Evolutionary conservation across 345 rosid genomes (phyloP).

Genomic region (Salix udensis): DNA sequence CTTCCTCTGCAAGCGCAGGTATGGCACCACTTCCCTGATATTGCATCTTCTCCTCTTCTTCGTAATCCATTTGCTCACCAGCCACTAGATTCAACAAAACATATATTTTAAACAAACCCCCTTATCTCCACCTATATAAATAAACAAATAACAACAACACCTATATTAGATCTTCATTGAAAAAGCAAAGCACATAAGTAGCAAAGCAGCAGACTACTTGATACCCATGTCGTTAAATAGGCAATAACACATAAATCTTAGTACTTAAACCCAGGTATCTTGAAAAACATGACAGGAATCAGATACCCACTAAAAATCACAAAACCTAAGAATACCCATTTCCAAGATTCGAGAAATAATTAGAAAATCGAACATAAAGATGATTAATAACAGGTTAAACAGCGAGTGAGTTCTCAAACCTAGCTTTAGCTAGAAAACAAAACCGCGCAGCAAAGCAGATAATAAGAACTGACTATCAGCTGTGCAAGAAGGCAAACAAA

Average conservation of each 20-base stretch:
- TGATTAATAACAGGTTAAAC: background rate
- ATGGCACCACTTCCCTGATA: slow-evolving; percentile 76
- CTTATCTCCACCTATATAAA: background rate
- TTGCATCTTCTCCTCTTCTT: slow-evolving; percentile 52
- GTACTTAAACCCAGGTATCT: background rate
- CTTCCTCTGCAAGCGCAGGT: slow-evolving; percentile 82
- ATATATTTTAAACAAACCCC: background rate
- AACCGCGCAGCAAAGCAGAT: background rate
- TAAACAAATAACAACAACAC: background rate
- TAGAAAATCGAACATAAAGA: background rate
- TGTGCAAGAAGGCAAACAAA: background rate
- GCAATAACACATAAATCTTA: background rate
- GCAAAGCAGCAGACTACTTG: background rate
- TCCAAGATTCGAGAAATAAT: background rate
- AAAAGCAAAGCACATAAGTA: background rate
- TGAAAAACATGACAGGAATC: background rate
- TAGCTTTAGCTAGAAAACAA: background rate
- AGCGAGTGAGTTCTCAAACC: background rate
- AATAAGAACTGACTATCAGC: background rate
- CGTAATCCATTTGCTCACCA: slow-evolving; percentile 50
- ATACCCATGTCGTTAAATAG: background rate
- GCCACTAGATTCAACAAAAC: slow-evolving; percentile 34
- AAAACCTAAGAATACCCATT: slow-evolving; percentile 5
- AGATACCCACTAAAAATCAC: slow-evolving; percentile 11
- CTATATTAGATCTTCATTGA: background rate